Percentiles rank a stretch among this genome's conserved stretches.
Evolutionary conservation across 495 filamentous ascomycete species (phyloP).

Genomic region (Pseudomonodictys pantanalensis): DNA sequence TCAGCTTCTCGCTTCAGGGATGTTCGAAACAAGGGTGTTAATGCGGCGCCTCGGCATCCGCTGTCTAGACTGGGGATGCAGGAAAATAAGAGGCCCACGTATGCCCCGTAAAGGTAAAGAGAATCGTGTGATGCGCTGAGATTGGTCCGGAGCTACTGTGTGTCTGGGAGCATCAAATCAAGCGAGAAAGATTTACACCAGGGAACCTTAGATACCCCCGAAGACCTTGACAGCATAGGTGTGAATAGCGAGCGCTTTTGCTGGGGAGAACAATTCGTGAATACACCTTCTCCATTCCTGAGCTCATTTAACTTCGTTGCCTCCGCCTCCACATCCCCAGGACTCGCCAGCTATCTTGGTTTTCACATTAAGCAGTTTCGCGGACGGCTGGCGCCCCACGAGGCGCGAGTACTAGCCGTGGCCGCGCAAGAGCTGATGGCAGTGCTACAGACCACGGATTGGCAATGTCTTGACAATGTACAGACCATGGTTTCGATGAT

Average conservation of each 20-base stretch:
- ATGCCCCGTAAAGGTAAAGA: neutral
- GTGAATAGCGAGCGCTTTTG: neutral
- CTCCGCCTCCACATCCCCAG: too few relatives aligned
- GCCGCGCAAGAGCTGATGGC: too few relatives aligned
- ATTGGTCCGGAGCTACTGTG: neutral
- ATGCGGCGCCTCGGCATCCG: slow-evolving; percentile 9
- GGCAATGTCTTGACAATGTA: too few relatives aligned
- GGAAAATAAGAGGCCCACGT: neutral
- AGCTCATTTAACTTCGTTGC: neutral
- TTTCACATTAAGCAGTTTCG: neutral
- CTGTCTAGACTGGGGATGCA: slow-evolving; percentile 20
- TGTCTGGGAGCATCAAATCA: neutral
- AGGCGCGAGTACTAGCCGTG: too few relatives aligned
- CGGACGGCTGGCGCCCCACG: neutral
- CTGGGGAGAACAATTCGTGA: neutral
- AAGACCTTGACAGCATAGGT: neutral
- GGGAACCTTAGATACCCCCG: neutral
- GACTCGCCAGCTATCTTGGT: neutral
- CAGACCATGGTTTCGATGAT: too few relatives aligned
- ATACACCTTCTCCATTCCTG: neutral
- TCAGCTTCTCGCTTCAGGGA: slow-evolving; percentile 30
- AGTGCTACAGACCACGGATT: too few relatives aligned
- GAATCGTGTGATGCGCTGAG: neutral
- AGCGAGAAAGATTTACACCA: slow-evolving; percentile 6
- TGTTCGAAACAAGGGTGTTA: slow-evolving; percentile 27